Base-by-base conservation (phyloP, 331 rosid species). In the Pyracantha coccinea region DNA sequence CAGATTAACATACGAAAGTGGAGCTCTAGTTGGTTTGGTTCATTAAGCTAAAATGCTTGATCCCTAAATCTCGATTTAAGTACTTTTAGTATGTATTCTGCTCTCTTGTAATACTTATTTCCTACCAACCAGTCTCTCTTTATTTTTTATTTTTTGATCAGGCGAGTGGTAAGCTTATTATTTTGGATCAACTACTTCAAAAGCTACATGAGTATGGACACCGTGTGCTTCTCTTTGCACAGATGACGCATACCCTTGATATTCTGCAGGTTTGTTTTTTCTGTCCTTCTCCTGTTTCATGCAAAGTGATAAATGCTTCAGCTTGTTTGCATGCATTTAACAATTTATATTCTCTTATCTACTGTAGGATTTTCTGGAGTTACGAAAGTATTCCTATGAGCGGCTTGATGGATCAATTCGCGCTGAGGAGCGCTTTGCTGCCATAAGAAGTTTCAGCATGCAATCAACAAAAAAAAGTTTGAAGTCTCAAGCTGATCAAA, bases 401-500 rank as follows among this genome's bases (percentile, higher is more conserved):
- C 99, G 97, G 75, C 99, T 94, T 78, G 99, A 94, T 87, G 99
- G 99, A 73, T 94, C 99, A 45, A 66, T 94, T 75, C 92, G 99
- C 58, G 99, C 99, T 27, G 99, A 94, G 90, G 99, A 94, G 88
- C 93, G 99, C 41, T 94, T 94, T 89, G 90, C 99, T 79, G 97
- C 97, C 68, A 92, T 94, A 81, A 92, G 95, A 86, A 94, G 96
- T 83, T 94, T 94, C 84, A 92, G 97, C 75, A 71, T 68, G 70
- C 78, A 89, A 66, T 82, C 87, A 74, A 55, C 82, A 66, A 82
- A 85, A 85, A 75, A 62, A 47, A 53, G 83, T 76, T 71, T 81
- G 78, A 84, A 80, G 79, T 83, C 88, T 68, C 88, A 83, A 79
- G 72, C 79, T 69, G 86, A 83, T 31, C 82, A 66, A 41, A 78